These are phyloP conservation scores for Phascolomyces articulosus DNA, from an alignment of 371 early-diverging fungal species.

Conservation along the genomic window DNA sequence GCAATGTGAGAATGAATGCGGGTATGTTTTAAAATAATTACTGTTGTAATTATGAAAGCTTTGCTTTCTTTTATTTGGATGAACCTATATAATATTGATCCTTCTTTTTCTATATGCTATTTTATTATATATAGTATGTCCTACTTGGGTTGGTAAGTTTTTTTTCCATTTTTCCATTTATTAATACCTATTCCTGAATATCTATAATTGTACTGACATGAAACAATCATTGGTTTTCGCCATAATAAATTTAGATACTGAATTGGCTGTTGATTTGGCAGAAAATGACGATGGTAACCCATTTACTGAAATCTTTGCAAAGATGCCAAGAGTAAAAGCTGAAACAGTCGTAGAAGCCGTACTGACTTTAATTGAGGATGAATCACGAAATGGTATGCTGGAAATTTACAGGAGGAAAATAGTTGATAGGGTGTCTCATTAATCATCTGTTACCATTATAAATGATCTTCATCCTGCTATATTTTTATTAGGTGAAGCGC, in stretches of 20 bases:
- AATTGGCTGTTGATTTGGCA: not conserved
- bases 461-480: not conserved
- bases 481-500: not conserved
- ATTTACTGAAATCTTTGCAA: constrained; percentile 6
- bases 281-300: not conserved
- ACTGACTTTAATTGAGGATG: constrained; percentile 51
- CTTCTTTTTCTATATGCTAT: not conserved
- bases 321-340: constrained; percentile 35
- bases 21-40: constrained; percentile 9
- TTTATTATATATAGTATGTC: constrained; percentile 13
- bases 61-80: too few relatives aligned
- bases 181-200: not conserved
- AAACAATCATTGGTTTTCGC: not conserved
- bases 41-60: not conserved
- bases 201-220: not conserved
- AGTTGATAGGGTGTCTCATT: too few relatives aligned
- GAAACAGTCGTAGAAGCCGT: constrained; percentile 57
- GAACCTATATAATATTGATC: not conserved
- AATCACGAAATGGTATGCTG: constrained; percentile 36
- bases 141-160: constrained; percentile 25
- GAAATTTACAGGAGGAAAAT: too few relatives aligned
- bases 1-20: constrained; percentile 42
- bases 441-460: not conserved
- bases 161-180: not conserved
- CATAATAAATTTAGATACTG: not conserved